Percentiles rank a stretch among this genome's conserved stretches.
phyloP scores from a whole-genome alignment of 2,329 filamentous ascomycete genomes.

The Fusarium phyllophilum region DNA sequence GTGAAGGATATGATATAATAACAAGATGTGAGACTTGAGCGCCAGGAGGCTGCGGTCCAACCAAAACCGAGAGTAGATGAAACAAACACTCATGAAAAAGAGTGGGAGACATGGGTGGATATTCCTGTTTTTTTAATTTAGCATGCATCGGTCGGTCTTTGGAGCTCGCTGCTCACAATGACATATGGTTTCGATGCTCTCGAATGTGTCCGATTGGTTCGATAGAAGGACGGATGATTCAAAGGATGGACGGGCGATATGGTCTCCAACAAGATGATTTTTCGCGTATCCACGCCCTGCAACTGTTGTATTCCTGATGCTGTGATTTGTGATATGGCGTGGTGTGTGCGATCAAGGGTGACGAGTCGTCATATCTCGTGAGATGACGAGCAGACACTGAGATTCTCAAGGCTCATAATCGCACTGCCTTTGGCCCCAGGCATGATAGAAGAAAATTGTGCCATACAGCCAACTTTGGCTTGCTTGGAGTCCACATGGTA shows the following conservation, averaged over 20 bases:
- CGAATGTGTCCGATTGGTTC: slow-evolving; percentile 36
- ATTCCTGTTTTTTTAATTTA: slow-evolving; percentile 45
- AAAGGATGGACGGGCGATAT: slow-evolving; percentile 40
- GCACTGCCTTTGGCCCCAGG: too few relatives aligned
- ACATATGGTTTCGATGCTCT: slow-evolving; percentile 36
- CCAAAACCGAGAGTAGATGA: slow-evolving; percentile 29
- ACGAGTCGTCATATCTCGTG: background rate
- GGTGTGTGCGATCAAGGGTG: too few relatives aligned
- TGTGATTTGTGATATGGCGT: background rate
- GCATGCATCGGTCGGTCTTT: slow-evolving; percentile 42
- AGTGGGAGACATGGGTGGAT: slow-evolving; percentile 33
- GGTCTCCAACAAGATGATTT: slow-evolving; percentile 43
- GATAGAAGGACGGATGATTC: slow-evolving; percentile 40
- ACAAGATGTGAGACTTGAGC: slow-evolving; percentile 37
- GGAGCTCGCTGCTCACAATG: slow-evolving; percentile 34
- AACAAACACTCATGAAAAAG: slow-evolving; percentile 21
- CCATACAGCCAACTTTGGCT: background rate
- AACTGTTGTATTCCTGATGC: background rate
- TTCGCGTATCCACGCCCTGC: slow-evolving; percentile 20
- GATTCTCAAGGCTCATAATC: background rate
- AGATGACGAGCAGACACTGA: background rate
- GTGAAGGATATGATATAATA: slow-evolving; percentile 45
- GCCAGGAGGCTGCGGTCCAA: slow-evolving; percentile 25
- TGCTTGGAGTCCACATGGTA: background rate
- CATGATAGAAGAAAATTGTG: background rate